Conservation (phyloP, 2,329 filamentous ascomycete species). For the Hypoxylon sp. region DNA sequence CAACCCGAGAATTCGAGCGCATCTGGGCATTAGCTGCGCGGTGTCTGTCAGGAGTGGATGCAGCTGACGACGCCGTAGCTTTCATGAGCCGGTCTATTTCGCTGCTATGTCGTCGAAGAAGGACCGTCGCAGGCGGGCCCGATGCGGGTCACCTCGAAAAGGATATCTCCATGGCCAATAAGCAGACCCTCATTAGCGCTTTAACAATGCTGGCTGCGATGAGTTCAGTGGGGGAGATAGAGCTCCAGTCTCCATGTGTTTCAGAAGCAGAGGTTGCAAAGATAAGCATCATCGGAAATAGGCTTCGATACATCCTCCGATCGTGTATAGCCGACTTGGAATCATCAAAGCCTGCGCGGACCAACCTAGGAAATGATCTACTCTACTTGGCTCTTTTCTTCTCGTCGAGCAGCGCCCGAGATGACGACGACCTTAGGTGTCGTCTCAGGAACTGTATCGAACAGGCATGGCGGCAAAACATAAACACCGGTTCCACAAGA, state of each 20-base stretch:
- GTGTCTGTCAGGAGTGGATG: constrained; percentile 50
- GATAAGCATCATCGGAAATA: constrained; percentile 43
- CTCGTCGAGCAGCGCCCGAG: constrained; percentile 38
- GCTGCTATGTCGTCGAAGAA: constrained; percentile 49
- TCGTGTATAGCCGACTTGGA: constrained; percentile 47
- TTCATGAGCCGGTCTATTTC: constrained; percentile 55
- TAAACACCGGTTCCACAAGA: constrained; percentile 23
- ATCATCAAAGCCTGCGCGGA: constrained; percentile 26
- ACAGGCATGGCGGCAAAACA: constrained; percentile 34
- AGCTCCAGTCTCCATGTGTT: constrained; percentile 31
- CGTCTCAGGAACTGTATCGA: constrained; percentile 36
- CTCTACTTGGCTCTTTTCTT: constrained; percentile 47
- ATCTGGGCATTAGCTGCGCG: constrained; percentile 58
- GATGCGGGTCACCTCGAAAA: constrained; percentile 36
- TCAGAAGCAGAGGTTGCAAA: constrained; percentile 37
- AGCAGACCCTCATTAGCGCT: constrained; percentile 57
- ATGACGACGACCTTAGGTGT: constrained; percentile 21
- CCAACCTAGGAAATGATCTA: constrained; percentile 37
- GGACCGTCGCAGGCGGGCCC: constrained; percentile 6
- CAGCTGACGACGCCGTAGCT: constrained; percentile 52
- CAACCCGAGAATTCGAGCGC: constrained; percentile 56
- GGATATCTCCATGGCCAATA: constrained; percentile 44
- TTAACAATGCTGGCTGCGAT: constrained; percentile 57
- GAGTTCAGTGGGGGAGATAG: constrained; percentile 47
- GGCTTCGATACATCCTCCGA: constrained; percentile 49